Base-by-base conservation (phyloP, 768 basidiomycete species). In the Lepiota venenata region DNA sequence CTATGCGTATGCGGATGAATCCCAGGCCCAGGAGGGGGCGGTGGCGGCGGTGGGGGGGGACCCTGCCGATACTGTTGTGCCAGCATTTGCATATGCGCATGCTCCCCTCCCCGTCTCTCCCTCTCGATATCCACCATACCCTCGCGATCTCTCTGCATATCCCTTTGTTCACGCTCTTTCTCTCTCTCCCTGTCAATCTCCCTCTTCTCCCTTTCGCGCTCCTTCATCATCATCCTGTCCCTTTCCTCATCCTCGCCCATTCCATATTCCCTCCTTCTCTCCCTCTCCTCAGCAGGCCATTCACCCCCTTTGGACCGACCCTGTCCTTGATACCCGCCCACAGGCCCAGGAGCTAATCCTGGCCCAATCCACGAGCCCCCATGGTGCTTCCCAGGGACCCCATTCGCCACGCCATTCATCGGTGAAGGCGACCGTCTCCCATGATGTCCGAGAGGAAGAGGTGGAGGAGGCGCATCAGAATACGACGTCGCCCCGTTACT, bases 361-460 rank as follows among this genome's bases (percentile, higher is more conserved):
- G 52, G 52, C 8, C 52, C 52, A 29, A 47, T 21, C 52, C 52
- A 54, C 8, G 21, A 37, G 2, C 44, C 50, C 20, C 43, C 42
- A 50, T 41, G 42, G 7, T 57, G 56, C 20, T 55, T 57, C 40
- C 57, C 54, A 39, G 46, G 36, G 12, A 53, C 39, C 27, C 71
- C 71, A 45, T 71, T 71, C 11, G 65, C 55, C 37, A 66, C 46
- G 22, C 67, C 54, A 38, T 64, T 67, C 21, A 69, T 64, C 20
- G 75, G 74, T n/a, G 75, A 75, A 14, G 67, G 64, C 9, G 75
- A 75, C 37, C 72, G 64, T 20, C 71, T 66, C 16, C 65, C 60
- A 38, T 62, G 61, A 45, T 61, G 61, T n/a, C 51, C 47, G 7
- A 59, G 40, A 15, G 52, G 41, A 37, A 55, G 53, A 36, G 47